Base-by-base conservation (phyloP, 768 basidiomycete species). In the Pholiota microspora region DNA sequence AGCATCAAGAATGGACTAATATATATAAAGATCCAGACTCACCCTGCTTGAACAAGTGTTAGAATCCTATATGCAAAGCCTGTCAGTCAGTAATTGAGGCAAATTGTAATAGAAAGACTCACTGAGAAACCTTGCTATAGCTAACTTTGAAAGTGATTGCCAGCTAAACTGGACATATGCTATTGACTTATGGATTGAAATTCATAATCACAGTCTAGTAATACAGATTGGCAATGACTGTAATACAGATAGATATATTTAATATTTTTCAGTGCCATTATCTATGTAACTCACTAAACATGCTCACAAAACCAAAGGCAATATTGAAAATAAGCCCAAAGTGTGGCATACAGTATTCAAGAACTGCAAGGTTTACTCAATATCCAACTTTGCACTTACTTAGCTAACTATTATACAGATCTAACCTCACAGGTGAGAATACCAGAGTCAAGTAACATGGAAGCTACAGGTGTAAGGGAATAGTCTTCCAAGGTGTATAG, bases 191-290 rank as follows among this genome's bases (percentile, higher is more conserved):
- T 23, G 3, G 23, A 5, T 27, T 13, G 49, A 18, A 6, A 12
- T 38, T 34, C 7, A 7, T 44, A 21, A 7, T 18, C 13, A 7
- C 13, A 28, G 31, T 1, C 58, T 15, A 58, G 60, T 92, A 94
- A 64, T 92, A 93, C 45, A 93, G 65, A 63, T 93, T 93, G n/a
- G 83, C 79, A 12, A 84, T 84, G 38, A 72, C 86, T 87, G 53
- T 23, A 45, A 29, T n/a, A n/a, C 18, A n/a, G n/a, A n/a, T n/a
- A 15, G 34, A 15, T 28, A 18, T 18, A 1, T 7, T 21, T 10
- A 29, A 16, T n/a, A n/a, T n/a, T n/a, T n/a, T n/a, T n/a, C n/a
- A 13, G 29, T 32, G 31, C 47, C 9, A 16, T 18, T 51, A 45
- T 15, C 38, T 1, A 5, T 25, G 34, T 10, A 42, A 70, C 76